These are phyloP conservation scores for Calonectria leucothoes DNA, from an alignment of 2,329 filamentous ascomycete genomes.

Conservation along the genomic window DNA sequence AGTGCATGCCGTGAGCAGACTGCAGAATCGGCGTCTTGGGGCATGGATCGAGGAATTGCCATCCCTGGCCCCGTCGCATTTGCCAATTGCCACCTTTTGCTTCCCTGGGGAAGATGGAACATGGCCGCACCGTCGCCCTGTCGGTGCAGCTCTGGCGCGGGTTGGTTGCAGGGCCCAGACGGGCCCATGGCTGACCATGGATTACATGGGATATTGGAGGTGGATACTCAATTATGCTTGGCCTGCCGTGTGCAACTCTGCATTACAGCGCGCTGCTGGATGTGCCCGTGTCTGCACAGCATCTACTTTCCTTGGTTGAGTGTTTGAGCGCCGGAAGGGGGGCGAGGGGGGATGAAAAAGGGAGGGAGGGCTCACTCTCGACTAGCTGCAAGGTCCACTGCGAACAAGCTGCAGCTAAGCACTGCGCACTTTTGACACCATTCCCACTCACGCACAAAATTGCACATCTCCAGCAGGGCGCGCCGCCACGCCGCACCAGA, in stretches of 20 bases:
- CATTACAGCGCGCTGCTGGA: not conserved
- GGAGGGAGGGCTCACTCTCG: not conserved
- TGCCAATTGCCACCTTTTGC: not conserved
- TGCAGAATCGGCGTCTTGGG: not conserved
- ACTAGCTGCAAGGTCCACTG: not conserved
- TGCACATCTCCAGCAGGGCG: slow-evolving; percentile 1
- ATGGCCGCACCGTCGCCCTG: not conserved
- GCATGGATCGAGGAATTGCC: not conserved
- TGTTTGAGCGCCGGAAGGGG: not conserved
- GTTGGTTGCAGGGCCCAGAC: slow-evolving; percentile 15
- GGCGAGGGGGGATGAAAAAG: too few relatives aligned
- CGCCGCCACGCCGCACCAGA: not conserved
- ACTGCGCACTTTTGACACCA: not conserved
- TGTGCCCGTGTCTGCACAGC: not conserved
- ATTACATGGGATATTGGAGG: not conserved
- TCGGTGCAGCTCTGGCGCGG: slow-evolving; percentile 5
- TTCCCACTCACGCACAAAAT: not conserved
- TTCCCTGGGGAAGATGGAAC: not conserved
- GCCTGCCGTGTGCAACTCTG: not conserved
- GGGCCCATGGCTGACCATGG: not conserved
- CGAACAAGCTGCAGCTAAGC: not conserved
- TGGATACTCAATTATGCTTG: not conserved
- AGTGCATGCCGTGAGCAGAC: not conserved
- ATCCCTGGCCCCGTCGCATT: not conserved
- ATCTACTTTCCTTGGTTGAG: not conserved